These are phyloP conservation scores for Lachnellula suecica DNA, from an alignment of 2,329 filamentous ascomycete species.

Conservation along the genomic window DNA sequence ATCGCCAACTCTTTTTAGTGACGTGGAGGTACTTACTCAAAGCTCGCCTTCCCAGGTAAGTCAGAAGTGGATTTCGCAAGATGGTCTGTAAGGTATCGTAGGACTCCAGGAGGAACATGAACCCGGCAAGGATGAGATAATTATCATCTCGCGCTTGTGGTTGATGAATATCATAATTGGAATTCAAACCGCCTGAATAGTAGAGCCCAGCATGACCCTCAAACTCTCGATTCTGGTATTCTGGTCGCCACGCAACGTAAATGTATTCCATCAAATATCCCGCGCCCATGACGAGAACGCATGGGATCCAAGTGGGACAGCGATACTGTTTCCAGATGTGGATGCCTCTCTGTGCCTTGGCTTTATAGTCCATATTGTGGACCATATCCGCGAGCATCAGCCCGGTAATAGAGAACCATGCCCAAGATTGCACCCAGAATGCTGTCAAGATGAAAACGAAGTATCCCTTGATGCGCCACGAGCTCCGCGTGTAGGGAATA, in stretches of 20 bases:
- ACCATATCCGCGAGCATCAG: conserved; percentile 41
- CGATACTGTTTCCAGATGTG: conserved; percentile 10
- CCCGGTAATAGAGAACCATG: conserved; percentile 45
- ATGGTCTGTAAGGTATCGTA: background rate
- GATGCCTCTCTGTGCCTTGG: conserved; percentile 23
- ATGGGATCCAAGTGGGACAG: conserved; percentile 34
- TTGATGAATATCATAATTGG: conserved; percentile 32
- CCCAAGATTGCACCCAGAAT: conserved; percentile 47
- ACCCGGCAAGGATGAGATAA: conserved; percentile 42
- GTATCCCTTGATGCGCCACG: conserved; percentile 16
- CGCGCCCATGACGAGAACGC: conserved; percentile 19
- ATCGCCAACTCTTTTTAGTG: background rate
- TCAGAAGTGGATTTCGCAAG: background rate
- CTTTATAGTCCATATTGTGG: conserved; percentile 40
- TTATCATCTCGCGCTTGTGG: conserved; percentile 41
- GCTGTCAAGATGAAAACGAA: conserved; percentile 41
- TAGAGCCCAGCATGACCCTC: conserved; percentile 41
- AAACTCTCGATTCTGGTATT: conserved; percentile 37
- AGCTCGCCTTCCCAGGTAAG: background rate
- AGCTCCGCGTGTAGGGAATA: conserved; percentile 31
- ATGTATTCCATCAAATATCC: conserved; percentile 40
- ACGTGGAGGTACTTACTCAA: background rate
- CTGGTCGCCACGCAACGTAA: conserved; percentile 40
- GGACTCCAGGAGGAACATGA: conserved; percentile 10
- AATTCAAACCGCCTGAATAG: conserved; percentile 37